phyloP scores from a whole-genome alignment of 805 yeast genomes.

The Wickerhamiella parazyma region DNA sequence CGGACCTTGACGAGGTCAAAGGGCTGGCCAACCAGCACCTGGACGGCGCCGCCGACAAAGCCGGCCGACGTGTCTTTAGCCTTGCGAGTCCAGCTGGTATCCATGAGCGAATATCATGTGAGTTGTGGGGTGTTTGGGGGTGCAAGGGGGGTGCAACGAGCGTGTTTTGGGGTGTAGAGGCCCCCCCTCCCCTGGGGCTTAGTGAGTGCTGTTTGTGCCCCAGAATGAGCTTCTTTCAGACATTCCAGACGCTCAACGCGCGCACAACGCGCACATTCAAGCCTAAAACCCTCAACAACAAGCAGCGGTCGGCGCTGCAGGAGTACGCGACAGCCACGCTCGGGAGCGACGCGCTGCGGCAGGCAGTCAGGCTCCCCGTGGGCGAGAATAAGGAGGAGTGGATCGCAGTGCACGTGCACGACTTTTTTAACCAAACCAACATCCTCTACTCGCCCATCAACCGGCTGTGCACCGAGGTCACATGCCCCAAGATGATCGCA shows the following conservation, averaged over 20 bases:
- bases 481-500: conserved; percentile 96
- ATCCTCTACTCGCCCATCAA: conserved; percentile 95
- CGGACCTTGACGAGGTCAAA: conserved; percentile 60
- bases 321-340: conserved; percentile 88
- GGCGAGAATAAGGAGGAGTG: conserved; percentile 89
- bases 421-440: conserved; percentile 88
- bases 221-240: conserved; percentile 20
- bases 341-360: conserved; percentile 81
- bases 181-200: no score
- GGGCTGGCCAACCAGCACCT: conserved; percentile 48
- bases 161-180: neutral
- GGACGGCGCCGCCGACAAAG: conserved; percentile 42
- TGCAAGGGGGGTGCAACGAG: neutral
- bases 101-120: conserved; percentile 1
- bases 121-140: neutral
- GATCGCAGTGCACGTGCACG: conserved; percentile 97
- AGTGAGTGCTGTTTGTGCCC: neutral
- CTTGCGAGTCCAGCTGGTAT: conserved; percentile 28
- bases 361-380: conserved; percentile 84
- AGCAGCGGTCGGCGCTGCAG: conserved; percentile 36
- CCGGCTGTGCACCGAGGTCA: conserved; percentile 86
- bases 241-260: conserved; percentile 17
- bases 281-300: conserved; percentile 21
- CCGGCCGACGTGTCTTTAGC: conserved; percentile 42
- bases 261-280: conserved; percentile 27